A percentile compares a stretch with the other conserved stretches of the same genome.
Evolutionary conservation across 306 rosid genomes (phyloP).

Genomic region (Sechiopsis laciniata): DNA sequence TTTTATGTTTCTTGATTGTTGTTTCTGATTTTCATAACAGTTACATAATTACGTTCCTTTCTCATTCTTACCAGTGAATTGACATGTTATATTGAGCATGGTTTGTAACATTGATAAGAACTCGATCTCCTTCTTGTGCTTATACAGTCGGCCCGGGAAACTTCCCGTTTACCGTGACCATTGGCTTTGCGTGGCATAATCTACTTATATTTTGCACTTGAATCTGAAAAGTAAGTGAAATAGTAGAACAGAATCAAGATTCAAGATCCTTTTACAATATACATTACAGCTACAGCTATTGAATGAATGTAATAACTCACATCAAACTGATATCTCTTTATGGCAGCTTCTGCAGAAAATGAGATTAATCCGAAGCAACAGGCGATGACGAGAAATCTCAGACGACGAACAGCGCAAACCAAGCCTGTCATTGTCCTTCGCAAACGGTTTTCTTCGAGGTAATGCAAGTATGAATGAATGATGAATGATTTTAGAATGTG

Average conservation of each 20-base stretch:
- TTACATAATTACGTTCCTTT: background rate
- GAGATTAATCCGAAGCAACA: constrained; percentile 38
- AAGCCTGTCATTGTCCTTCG: constrained; percentile 30
- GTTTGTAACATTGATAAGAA: constrained; percentile 66
- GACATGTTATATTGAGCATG: constrained; percentile 72
- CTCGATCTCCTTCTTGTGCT: constrained; percentile 68
- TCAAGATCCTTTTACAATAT: background rate
- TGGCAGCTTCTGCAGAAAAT: constrained; percentile 59
- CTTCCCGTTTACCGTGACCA: constrained; percentile 73
- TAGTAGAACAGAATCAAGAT: background rate
- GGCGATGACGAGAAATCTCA: constrained; percentile 31
- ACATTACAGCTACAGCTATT: background rate
- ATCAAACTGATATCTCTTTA: constrained; percentile 74
- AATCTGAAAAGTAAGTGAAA: constrained; percentile 34
- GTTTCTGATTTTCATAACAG: too few relatives aligned
- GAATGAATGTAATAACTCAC: constrained; percentile 28
- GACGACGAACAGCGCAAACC: constrained; percentile 14
- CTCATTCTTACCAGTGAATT: constrained; percentile 55
- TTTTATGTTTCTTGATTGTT: too few relatives aligned
- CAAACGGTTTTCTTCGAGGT: background rate
- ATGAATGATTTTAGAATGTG: background rate
- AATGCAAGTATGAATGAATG: constrained; percentile 11
- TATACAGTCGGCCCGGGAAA: constrained; percentile 75
- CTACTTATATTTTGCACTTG: constrained; percentile 83
- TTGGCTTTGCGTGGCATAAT: constrained; percentile 75